These are phyloP conservation scores for Cyclotella distinguenda DNA, from an alignment of 108 stramenopile genomes.

Conservation along the genomic window DNA sequence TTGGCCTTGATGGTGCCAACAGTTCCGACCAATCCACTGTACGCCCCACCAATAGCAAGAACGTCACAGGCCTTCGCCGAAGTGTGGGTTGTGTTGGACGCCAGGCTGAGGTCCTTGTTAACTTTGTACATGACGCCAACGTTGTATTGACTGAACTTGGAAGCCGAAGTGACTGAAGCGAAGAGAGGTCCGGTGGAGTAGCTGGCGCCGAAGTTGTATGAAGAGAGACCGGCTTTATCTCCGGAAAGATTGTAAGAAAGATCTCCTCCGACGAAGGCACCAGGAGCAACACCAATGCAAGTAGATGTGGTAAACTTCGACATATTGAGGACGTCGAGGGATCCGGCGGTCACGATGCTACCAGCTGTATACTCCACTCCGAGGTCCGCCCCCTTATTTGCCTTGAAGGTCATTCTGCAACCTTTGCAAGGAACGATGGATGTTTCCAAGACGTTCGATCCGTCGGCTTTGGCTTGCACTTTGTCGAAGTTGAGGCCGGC, in stretches of 20 bases:
- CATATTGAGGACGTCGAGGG: slow-evolving; percentile 82
- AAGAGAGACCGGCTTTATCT: slow-evolving; percentile 68
- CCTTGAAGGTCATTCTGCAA: slow-evolving; percentile 86
- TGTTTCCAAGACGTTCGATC: slow-evolving; percentile 83
- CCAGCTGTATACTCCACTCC: slow-evolving; percentile 86
- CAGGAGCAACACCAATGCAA: slow-evolving; percentile 70
- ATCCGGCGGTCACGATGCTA: slow-evolving; percentile 71
- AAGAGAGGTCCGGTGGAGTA: slow-evolving; percentile 83
- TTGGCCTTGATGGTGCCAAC: slow-evolving; percentile 90
- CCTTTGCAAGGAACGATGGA: slow-evolving; percentile 73
- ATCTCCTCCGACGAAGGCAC: slow-evolving; percentile 82
- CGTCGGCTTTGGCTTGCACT: slow-evolving; percentile 81
- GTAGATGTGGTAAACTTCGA: slow-evolving; percentile 80
- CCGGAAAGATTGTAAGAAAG: slow-evolving; percentile 85
- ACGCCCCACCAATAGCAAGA: slow-evolving; percentile 70
- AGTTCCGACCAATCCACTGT: slow-evolving; percentile 55
- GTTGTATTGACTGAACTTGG: slow-evolving; percentile 77
- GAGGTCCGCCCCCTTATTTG: slow-evolving; percentile 87
- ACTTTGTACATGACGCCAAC: slow-evolving; percentile 87
- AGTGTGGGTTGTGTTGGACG: slow-evolving; percentile 80
- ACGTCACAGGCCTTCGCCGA: slow-evolving; percentile 66
- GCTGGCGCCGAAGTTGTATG: slow-evolving; percentile 77
- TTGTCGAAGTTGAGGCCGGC: slow-evolving; percentile 90
- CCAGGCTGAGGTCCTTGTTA: slow-evolving; percentile 73
- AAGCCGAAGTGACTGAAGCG: slow-evolving; percentile 67